Conservation (phyloP, 352 stramenopile species). For the Vaucheria bursata region DNA sequence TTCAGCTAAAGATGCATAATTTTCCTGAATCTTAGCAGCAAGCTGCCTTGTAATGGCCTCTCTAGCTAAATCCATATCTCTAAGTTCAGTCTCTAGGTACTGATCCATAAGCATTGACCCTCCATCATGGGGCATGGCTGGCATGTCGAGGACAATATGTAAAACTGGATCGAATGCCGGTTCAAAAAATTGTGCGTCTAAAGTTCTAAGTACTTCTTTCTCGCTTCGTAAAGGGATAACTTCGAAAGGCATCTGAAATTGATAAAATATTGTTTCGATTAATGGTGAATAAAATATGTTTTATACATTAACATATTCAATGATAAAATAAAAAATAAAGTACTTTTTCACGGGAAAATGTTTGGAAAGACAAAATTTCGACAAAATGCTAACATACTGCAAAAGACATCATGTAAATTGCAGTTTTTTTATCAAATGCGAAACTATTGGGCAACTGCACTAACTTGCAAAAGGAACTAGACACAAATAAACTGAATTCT, state of each 20-base stretch:
- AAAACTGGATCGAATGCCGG: not conserved
- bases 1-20: slow-evolving; percentile 34
- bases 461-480: too few relatives aligned
- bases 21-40: slow-evolving; percentile 33
- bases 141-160: not conserved
- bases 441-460: too few relatives aligned
- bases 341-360: too few relatives aligned
- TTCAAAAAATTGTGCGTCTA: slow-evolving; percentile 36
- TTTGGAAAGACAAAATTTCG: too few relatives aligned
- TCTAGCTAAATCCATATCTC: slow-evolving; percentile 37
- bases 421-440: too few relatives aligned
- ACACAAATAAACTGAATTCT: too few relatives aligned
- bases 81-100: slow-evolving; percentile 36
- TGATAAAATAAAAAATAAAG: too few relatives aligned
- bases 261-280: too few relatives aligned
- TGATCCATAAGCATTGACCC: slow-evolving; percentile 14
- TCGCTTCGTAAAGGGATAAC: slow-evolving; percentile 41
- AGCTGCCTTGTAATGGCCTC: slow-evolving; percentile 34
- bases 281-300: too few relatives aligned
- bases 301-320: too few relatives aligned
- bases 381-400: too few relatives aligned
- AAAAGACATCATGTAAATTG: too few relatives aligned
- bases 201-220: slow-evolving; percentile 20
- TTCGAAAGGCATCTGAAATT: slow-evolving; percentile 27
- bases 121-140: not conserved